These are phyloP conservation scores for Neotropicomus parvogracilis DNA, from an alignment of 1,284 basidiomycete species.

Conservation along the genomic window DNA sequence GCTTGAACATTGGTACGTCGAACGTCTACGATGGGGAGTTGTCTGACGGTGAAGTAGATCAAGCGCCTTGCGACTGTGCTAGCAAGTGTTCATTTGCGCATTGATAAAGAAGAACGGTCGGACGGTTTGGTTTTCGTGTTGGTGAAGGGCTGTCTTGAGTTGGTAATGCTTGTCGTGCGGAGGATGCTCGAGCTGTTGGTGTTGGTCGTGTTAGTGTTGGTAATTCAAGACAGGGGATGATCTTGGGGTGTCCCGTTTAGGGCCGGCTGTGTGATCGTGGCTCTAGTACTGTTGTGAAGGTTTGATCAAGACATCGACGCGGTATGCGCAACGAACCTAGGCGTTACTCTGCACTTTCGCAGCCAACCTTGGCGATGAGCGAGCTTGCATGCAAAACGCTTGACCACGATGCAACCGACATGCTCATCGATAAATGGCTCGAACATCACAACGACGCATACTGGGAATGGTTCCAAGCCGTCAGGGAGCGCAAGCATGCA, in stretches of 20 bases:
- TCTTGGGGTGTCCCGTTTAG: slow-evolving; percentile 24
- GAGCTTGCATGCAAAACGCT: slow-evolving; percentile 72
- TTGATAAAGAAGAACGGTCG: not conserved
- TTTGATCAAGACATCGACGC: slow-evolving; percentile 17
- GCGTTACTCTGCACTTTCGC: slow-evolving; percentile 61
- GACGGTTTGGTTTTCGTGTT: not conserved
- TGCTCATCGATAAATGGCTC: slow-evolving; percentile 77
- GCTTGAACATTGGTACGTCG: slow-evolving; percentile 39
- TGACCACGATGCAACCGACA: slow-evolving; percentile 67
- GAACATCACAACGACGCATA: slow-evolving; percentile 71
- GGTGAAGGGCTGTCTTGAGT: not conserved
- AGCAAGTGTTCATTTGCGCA: slow-evolving; percentile 2
- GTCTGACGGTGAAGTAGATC: slow-evolving; percentile 8
- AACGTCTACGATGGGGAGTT: not conserved
- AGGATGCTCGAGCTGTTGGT: not conserved
- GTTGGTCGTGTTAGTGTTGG: not conserved
- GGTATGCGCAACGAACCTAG: slow-evolving; percentile 31
- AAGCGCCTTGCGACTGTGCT: not conserved
- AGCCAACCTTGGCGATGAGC: slow-evolving; percentile 63
- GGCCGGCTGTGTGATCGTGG: too few relatives aligned
- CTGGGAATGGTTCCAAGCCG: slow-evolving; percentile 67
- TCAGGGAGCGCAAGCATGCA: slow-evolving; percentile 59
- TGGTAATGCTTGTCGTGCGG: not conserved
- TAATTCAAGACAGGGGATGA: slow-evolving; percentile 7
- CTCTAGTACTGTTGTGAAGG: too few relatives aligned